Evolutionary conservation across 2,329 filamentous ascomycete species (phyloP).

Genomic region (Helotiales sp.): DNA sequence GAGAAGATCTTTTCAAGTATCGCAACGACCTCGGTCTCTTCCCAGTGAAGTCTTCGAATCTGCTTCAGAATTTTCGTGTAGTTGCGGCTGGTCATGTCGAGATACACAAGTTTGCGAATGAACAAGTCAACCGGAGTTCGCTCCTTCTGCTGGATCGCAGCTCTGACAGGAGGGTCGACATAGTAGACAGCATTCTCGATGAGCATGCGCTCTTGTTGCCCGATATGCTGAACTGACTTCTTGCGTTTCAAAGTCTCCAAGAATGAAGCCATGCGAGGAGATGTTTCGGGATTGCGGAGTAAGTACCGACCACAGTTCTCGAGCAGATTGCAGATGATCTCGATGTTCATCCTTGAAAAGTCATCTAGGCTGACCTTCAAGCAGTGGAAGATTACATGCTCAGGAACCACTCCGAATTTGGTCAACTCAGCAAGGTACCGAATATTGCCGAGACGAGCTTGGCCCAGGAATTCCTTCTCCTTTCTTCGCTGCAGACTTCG

Average conservation of each 20-base stretch:
- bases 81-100: conserved; percentile 91
- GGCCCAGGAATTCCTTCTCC: conserved; percentile 94
- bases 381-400: conserved; percentile 98
- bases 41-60: conserved; percentile 95
- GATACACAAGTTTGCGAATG: conserved; percentile 87
- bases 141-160: conserved; percentile 95
- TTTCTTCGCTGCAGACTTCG: conserved; percentile 95
- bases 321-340: conserved; percentile 93
- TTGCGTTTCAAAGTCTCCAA: conserved; percentile 93
- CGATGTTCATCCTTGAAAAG: conserved; percentile 98
- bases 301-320: conserved; percentile 97
- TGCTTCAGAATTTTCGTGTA: conserved; percentile 93
- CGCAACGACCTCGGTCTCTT: conserved; percentile 68
- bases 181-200: conserved; percentile 99
- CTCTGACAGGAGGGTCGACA: conserved; percentile 90
- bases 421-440: conserved; percentile 97
- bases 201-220: conserved; percentile 94
- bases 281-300: conserved; percentile 87
- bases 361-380: conserved; percentile 97
- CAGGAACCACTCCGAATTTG: conserved; percentile 96
- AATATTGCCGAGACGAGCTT: conserved; percentile 90
- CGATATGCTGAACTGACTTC: conserved; percentile 92
- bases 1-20: conserved; percentile 81
- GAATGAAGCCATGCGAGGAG: conserved; percentile 90
- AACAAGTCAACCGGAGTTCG: conserved; percentile 91